Evolutionary conservation across 192 early-diverging fungal species (phyloP), one percentile per base, ranked within the genome.

Genomic region (Obelidium mucronatum): DNA sequence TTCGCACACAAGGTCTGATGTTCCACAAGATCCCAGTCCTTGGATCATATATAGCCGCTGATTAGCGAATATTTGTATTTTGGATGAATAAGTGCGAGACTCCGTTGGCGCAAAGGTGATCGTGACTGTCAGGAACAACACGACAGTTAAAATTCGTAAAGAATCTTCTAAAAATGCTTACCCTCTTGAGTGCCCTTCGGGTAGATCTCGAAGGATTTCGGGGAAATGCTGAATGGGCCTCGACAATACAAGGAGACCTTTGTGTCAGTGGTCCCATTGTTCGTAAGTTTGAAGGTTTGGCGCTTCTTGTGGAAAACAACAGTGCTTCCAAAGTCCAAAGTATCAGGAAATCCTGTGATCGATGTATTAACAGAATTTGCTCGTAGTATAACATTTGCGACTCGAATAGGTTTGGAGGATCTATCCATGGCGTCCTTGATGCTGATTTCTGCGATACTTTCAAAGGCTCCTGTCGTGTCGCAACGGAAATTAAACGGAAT

Each of bases 311-410:
- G 66, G 65, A 77, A 78, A 3, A 87, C 86, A 0, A 90, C 81
- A 35, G 84, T 82, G 66, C 81, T 85, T 15, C 84, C 86, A 81
- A 88, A 90, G 34, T 90, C 87, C n/a, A 89, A 26, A 2, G 75
- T 42, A 33, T 90, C 89, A 34, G 89, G 89, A 22, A 89, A 74
- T 5, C 87, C 87, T 6, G 72, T 37, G 28, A 90, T 64, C 2
- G 80, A 78, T 3, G 87, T 88, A 51, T 55, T 82, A n/a, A 87
- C 81, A 2, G 83, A 80, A 24, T 80, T 74, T 22, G 83, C 86
- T n/a, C 82, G 78, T 3, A 90, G 71, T 40, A 87, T 63, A 22
- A 90, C 67, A 30, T 66, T 81, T 13, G 76, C 81, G 2, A 88
- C 13, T 28, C 77, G 76, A 31, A 81, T 59, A 2, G 84, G 84